These are phyloP conservation scores for Halophytophthora polymorphica DNA, from an alignment of 352 stramenopile species.

Conservation along the genomic window DNA sequence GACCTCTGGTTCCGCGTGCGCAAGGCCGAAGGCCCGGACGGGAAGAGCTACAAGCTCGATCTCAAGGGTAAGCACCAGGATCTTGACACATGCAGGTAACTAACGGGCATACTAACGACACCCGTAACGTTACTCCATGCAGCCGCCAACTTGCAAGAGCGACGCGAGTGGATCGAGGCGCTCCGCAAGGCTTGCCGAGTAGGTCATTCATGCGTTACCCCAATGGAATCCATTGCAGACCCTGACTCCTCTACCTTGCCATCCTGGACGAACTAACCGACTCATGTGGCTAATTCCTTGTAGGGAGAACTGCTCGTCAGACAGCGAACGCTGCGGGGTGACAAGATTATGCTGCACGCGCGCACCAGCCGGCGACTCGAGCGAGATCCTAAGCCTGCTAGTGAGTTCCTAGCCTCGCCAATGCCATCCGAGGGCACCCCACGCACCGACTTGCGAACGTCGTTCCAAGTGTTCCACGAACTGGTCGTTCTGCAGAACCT, in stretches of 20 bases:
- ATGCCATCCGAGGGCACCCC: constrained; percentile 17
- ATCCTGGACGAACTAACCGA: background rate
- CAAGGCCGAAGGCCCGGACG: constrained; percentile 39
- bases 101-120: no score
- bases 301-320: constrained; percentile 26
- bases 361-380: constrained; percentile 16
- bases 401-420: constrained; percentile 20
- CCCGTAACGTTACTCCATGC: constrained; percentile 4
- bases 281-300: background rate
- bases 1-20: constrained; percentile 64
- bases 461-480: constrained; percentile 71
- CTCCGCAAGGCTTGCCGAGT: constrained; percentile 50
- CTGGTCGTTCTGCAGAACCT: constrained; percentile 64
- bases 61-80: constrained; percentile 40
- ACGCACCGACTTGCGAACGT: constrained; percentile 44
- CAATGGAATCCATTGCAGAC: background rate
- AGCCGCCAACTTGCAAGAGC: constrained; percentile 44
- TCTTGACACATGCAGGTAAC: no score
- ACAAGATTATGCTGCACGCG: constrained; percentile 17
- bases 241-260: background rate
- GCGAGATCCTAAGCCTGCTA: constrained; percentile 21
- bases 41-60: constrained; percentile 67
- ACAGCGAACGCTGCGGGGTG: constrained; percentile 22
- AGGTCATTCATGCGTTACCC: constrained; percentile 1
- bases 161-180: constrained; percentile 62